Evolutionary conservation across 2,329 filamentous ascomycete genomes (phyloP), one percentile per base, ranked within the genome.

Genomic region (Hypoxylon sp.): DNA sequence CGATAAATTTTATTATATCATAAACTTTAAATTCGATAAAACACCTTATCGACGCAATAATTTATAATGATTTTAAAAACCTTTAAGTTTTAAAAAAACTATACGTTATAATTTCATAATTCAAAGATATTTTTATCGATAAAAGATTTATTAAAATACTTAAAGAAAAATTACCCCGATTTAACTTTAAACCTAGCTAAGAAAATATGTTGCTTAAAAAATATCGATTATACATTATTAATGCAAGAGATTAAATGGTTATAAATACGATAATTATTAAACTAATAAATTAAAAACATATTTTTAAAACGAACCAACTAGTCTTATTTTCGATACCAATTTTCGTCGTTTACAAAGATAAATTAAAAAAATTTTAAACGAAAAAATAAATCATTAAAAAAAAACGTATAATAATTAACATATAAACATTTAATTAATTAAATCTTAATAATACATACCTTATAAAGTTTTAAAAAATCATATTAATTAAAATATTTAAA

Each of bases 391-490:
- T 14, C n/a, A 27, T 29, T 32, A 11, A 9, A 32, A n/a, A n/a
- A n/a, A n/a, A n/a, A n/a, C n/a, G n/a, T n/a, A 47, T 45, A n/a
- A 56, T 43, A 21, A 46, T 56, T 23, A 47, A 56, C 37, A 56
- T 47, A 25, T 23, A 47, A 7, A 34, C 47, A 37, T 54, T 43
- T 43, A 54, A 45, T 12, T 9, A 45, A 2, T 23, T 43, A 9
- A 21, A 43, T 9, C 39, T 43, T 5, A 23, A 43, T 11, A 16
- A 43, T 43, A 23, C 5, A 21, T 43, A 43, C 19, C 39, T 16
- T 2, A 43, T 43, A 16, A 43, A 43, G 19, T 43, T 16, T 1
- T 9, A 43, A 11, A 16, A 43, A 23, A 2, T 9, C 2, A 19
- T 43, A 3, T 23, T 43, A 9, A 2, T 5, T 2, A 23, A 11